These are phyloP conservation scores for Isatis tinctoria DNA, from an alignment of 345 rosid genomes.

Conservation along the genomic window DNA sequence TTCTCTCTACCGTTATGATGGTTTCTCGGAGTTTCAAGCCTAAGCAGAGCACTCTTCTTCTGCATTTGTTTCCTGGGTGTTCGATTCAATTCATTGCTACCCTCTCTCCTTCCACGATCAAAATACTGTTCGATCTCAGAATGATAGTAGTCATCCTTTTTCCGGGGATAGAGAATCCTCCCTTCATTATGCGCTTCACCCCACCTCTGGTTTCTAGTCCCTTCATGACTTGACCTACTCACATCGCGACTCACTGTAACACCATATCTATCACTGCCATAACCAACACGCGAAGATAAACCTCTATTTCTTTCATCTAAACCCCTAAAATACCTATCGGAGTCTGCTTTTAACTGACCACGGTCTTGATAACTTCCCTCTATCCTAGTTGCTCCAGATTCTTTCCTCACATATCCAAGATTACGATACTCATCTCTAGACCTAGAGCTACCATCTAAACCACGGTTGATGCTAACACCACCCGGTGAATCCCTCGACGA, in stretches of 20 bases:
- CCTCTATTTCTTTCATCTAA: conserved; percentile 25
- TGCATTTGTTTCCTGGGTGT: conserved; percentile 57
- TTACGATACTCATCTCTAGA: conserved; percentile 39
- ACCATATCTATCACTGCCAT: conserved; percentile 31
- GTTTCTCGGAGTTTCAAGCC: conserved; percentile 62
- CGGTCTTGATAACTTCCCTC: conserved; percentile 32
- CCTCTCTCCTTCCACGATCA: conserved; percentile 51
- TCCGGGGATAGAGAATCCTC: conserved; percentile 28
- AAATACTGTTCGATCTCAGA: conserved; percentile 37
- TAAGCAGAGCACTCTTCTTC: conserved; percentile 83
- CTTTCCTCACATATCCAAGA: conserved; percentile 35
- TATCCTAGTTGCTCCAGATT: conserved; percentile 26
- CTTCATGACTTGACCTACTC: conserved; percentile 27
- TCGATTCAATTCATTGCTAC: conserved; percentile 40
- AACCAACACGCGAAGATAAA: conserved; percentile 32
- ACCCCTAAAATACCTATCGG: conserved; percentile 47
- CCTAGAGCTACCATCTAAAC: conserved; percentile 35
- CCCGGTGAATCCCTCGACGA: conserved; percentile 31
- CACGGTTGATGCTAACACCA: not conserved
- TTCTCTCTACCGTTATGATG: conserved; percentile 49
- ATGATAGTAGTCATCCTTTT: conserved; percentile 39
- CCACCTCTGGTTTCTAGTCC: conserved; percentile 41
- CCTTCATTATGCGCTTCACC: conserved; percentile 28
- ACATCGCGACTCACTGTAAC: conserved; percentile 20
- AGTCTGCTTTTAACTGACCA: conserved; percentile 30